These are phyloP conservation scores for Lepidium aucheri DNA, from an alignment of 345 rosid species.

Conservation along the genomic window DNA sequence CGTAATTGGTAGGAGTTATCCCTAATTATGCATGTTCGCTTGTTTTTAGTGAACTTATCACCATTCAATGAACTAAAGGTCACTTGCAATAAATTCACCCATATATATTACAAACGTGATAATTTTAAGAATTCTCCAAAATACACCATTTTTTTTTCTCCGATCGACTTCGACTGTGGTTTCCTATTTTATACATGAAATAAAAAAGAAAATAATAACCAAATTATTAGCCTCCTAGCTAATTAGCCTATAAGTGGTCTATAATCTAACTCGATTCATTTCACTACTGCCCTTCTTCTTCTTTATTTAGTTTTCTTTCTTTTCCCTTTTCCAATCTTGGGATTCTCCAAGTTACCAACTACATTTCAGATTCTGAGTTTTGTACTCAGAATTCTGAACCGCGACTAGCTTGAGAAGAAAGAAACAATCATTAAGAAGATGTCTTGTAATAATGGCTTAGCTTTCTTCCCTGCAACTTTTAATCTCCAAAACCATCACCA, in stretches of 20 bases:
- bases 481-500: slow-evolving; percentile 65
- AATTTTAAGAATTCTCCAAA: no score
- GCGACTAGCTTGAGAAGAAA: not conserved
- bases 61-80: no score
- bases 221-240: not conserved
- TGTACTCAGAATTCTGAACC: not conserved
- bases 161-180: not conserved
- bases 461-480: slow-evolving; percentile 76
- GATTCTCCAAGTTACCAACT: not conserved
- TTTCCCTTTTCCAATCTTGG: not conserved
- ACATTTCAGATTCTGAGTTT: not conserved
- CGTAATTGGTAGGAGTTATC: no score
- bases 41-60: no score
- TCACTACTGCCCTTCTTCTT: slow-evolving; percentile 4
- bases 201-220: not conserved
- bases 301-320: not conserved
- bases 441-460: slow-evolving; percentile 79
- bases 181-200: slow-evolving; percentile 7
- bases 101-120: no score
- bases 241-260: slow-evolving; percentile 17
- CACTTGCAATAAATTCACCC: no score
- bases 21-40: no score
- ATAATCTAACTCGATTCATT: slow-evolving; percentile 14
- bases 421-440: slow-evolving; percentile 13
- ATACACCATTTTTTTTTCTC: not conserved